These are phyloP conservation scores for Lignosus rhinocerotis DNA, from an alignment of 1,284 basidiomycete species.

Conservation along the genomic window DNA sequence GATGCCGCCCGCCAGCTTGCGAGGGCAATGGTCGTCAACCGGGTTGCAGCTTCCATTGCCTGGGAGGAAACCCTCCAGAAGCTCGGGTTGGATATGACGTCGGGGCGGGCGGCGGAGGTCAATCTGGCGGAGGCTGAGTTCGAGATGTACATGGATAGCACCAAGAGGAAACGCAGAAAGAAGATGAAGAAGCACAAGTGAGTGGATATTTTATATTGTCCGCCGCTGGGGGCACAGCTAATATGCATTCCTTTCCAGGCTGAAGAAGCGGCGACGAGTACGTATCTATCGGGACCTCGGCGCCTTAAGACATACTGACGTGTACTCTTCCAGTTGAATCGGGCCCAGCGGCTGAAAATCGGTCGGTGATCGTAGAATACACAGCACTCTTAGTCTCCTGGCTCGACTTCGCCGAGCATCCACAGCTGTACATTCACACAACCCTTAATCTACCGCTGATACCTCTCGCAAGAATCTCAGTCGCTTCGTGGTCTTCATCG, in stretches of 20 bases:
- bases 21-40: conserved; percentile 63
- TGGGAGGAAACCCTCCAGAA: conserved; percentile 66
- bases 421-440: conserved; percentile 17
- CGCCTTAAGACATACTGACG: conserved; percentile 3
- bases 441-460: conserved; percentile 20
- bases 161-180: conserved; percentile 78
- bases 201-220: conserved; percentile 33
- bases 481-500: neutral
- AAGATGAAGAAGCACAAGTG: conserved; percentile 94
- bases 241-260: conserved; percentile 35
- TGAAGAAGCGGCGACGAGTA: conserved; percentile 64
- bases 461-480: conserved; percentile 16
- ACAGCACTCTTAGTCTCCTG: conserved; percentile 3
- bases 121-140: conserved; percentile 58
- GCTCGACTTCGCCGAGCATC: conserved; percentile 12
- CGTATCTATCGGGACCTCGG: conserved; percentile 14
- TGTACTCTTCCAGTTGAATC: conserved; percentile 17
- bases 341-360: conserved; percentile 30
- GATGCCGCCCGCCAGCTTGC: conserved; percentile 75
- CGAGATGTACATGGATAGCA: conserved; percentile 72
- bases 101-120: conserved; percentile 47
- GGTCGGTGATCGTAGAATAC: conserved; percentile 26
- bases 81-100: conserved; percentile 56
- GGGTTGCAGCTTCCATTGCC: conserved; percentile 54
- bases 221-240: neutral